A percentile compares a stretch with the other conserved stretches of the same genome.
These are phyloP conservation scores for Stenogyne calaminthoides DNA, from an alignment of 305 asterid genomes.

Conservation along the genomic window DNA sequence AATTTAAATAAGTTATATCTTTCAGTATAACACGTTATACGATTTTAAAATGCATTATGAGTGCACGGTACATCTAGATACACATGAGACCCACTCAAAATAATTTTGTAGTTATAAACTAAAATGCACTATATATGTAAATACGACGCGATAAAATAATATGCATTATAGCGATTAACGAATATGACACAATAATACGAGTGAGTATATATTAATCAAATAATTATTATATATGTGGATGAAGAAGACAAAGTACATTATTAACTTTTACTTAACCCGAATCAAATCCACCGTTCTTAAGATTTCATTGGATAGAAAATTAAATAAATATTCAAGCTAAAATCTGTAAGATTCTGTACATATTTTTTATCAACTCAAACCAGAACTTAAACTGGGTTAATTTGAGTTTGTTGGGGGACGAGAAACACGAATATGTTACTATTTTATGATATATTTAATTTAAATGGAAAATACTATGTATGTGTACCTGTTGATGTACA, in stretches of 20 bases:
- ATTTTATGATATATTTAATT: neutral
- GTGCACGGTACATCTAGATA: too few species aligned
- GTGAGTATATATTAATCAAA: too few species aligned
- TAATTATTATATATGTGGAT: neutral
- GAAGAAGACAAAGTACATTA: neutral
- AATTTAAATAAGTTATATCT: too few species aligned
- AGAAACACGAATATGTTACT: slow-evolving; percentile 12
- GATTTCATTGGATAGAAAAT: neutral
- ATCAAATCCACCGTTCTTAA: slow-evolving; percentile 13
- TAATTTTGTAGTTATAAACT: neutral
- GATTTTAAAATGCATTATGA: too few species aligned
- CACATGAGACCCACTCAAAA: too few species aligned
- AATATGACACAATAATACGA: too few species aligned
- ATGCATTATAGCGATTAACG: too few species aligned
- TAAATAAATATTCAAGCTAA: neutral
- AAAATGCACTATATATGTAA: neutral
- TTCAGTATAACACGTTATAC: too few species aligned
- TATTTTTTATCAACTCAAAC: neutral
- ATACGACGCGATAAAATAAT: too few species aligned
- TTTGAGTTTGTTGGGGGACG: slow-evolving; percentile 20
- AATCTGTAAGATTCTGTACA: slow-evolving; percentile 23
- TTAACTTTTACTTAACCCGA: neutral
- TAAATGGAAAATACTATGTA: neutral
- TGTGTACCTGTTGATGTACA: neutral
- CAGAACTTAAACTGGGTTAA: neutral